phyloP scores from a whole-genome alignment of 495 filamentous ascomycete species.

The Daldinia bambusicola region DNA sequence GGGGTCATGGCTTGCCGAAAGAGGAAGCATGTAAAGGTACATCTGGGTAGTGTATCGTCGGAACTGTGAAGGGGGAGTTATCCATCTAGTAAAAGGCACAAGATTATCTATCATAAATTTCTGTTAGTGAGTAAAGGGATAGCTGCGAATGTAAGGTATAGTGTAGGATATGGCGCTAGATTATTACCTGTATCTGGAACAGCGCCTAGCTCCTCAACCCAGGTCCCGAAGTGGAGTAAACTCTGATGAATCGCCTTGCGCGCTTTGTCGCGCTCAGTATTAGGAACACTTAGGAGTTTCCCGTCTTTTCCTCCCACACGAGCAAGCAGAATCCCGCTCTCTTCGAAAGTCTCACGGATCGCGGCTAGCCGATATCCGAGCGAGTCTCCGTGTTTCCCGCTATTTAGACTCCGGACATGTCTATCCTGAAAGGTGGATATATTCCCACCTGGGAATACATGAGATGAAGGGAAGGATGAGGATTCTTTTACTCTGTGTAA shows the following conservation, averaged over 20 bases:
- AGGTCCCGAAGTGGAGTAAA: slow-evolving; percentile 69
- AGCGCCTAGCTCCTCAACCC: slow-evolving; percentile 71
- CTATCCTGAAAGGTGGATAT: slow-evolving; percentile 78
- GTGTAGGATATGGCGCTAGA: not conserved
- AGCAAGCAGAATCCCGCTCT: slow-evolving; percentile 88
- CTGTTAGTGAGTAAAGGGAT: no score
- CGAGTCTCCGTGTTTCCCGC: slow-evolving; percentile 74
- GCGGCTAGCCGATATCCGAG: slow-evolving; percentile 78
- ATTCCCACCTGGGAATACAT: slow-evolving; percentile 97
- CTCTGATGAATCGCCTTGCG: slow-evolving; percentile 72
- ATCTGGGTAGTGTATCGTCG: slow-evolving; percentile 92
- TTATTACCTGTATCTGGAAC: slow-evolving; percentile 71
- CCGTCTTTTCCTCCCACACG: slow-evolving; percentile 55
- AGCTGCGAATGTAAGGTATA: not conserved
- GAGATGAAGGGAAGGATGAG: slow-evolving; percentile 85
- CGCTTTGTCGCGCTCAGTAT: slow-evolving; percentile 70
- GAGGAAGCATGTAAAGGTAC: slow-evolving; percentile 94
- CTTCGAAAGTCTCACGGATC: slow-evolving; percentile 92
- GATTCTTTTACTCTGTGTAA: slow-evolving; percentile 86
- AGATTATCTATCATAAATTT: slow-evolving; percentile 61
- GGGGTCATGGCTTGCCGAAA: slow-evolving; percentile 55
- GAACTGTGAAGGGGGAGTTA: slow-evolving; percentile 77
- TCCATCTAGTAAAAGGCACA: slow-evolving; percentile 89
- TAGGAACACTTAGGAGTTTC: slow-evolving; percentile 63
- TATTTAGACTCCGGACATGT: slow-evolving; percentile 58